A percentile compares a stretch with the other conserved stretches of the same genome.
These are phyloP conservation scores for Botrytis elliptica DNA, from an alignment of 2,329 filamentous ascomycete species.

Conservation along the genomic window DNA sequence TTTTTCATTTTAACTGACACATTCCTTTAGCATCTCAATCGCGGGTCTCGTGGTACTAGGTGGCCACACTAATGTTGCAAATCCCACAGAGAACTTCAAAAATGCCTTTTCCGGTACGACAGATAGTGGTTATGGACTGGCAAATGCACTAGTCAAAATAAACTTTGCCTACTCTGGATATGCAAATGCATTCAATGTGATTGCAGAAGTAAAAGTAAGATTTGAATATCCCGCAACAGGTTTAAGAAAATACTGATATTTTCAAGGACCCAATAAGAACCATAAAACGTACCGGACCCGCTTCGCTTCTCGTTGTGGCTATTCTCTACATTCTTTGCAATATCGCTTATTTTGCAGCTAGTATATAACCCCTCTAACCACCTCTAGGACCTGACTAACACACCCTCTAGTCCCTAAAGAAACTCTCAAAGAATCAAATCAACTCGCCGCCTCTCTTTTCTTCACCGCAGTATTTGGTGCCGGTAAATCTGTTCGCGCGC, in stretches of 20 bases:
- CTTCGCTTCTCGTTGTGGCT: constrained; percentile 52
- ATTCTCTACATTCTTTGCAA: constrained; percentile 59
- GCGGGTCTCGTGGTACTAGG: constrained; percentile 63
- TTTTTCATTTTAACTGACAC: background rate
- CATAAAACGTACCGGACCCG: constrained; percentile 50
- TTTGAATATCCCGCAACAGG: background rate
- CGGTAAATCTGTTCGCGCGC: constrained; percentile 45
- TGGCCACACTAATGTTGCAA: constrained; percentile 49
- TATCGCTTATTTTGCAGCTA: constrained; percentile 59
- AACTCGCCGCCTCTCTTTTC: constrained; percentile 42
- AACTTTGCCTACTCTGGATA: constrained; percentile 59
- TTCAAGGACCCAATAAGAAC: constrained; percentile 54
- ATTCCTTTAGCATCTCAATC: constrained; percentile 47
- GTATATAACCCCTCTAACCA: constrained; percentile 26
- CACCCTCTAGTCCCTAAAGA: constrained; percentile 48
- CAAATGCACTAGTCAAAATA: constrained; percentile 58
- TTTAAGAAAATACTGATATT: background rate
- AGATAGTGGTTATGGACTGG: constrained; percentile 49
- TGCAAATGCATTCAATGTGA: constrained; percentile 60
- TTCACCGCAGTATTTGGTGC: constrained; percentile 55
- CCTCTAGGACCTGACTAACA: background rate
- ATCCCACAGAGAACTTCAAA: constrained; percentile 55
- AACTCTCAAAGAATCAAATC: constrained; percentile 51
- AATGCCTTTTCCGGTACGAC: constrained; percentile 53
- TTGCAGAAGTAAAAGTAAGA: constrained; percentile 55